Base-by-base conservation (phyloP, 108 stramenopile genomes). In the Tribonema minus region DNA sequence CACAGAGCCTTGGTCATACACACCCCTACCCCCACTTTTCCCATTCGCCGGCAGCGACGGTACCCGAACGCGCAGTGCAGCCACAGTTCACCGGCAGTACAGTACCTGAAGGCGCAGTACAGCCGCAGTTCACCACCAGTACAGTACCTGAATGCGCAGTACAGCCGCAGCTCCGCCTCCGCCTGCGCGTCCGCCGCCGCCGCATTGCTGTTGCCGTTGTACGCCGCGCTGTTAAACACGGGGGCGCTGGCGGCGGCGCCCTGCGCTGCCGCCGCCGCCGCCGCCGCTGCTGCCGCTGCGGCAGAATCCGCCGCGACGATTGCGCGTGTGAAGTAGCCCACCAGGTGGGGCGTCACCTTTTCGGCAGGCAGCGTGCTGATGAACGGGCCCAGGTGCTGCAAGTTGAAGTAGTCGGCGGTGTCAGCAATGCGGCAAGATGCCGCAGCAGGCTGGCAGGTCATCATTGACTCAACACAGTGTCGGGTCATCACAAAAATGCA, bases 131-230 rank as follows among this genome's bases (percentile, higher is more conserved):
- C 95, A 27, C 91, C 92, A 70, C 92, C 93, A 15, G 46, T 15
- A 54, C 9, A 9, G 20, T 54, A 54, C 62, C 85, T 90, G 74
- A 95, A 99, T 0, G 98, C 98, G 63, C 98, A 99, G 61, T 92
- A 94, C 6, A 93, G 90, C 46, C 92, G 72, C 89, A 97, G 91
- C 83, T 98, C 95, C 29, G 91, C 94, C 64, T 94, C 95, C 61
- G 77, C 60, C 68, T 79, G 34, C 6, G 29, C 32, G 6, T 36
- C 29, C 38, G 36, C 68, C 23, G 29, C 46, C 23, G 40, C 36
- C 0, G 4, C 32, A 20, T 5, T 38, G 58, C 69, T 36, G 0
- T 15, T 27, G 5, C 61, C 29, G 15, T 31, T 69, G 46, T 33
- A 37, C 15, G 88, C 90, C 58, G 90, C 88, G 35, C 92, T 90